Evolutionary conservation across 225 moss, liverwort and hornwort species (phyloP).

Genomic region (Polytrichum formosum): DNA sequence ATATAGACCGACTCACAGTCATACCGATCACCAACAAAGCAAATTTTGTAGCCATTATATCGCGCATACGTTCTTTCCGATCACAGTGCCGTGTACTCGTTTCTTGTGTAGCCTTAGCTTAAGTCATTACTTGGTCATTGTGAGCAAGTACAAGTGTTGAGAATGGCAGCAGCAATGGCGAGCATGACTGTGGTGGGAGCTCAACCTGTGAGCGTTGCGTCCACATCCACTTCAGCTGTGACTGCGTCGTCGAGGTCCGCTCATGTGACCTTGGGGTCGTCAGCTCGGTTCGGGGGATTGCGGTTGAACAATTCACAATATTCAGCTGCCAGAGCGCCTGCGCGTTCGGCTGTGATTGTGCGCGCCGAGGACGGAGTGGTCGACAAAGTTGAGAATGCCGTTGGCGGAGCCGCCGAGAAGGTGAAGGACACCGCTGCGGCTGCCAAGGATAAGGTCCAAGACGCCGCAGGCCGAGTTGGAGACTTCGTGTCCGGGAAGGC

Average conservation of each 20-base stretch:
- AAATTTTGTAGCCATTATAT: no score
- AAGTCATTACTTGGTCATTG: no score
- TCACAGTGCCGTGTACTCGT: no score
- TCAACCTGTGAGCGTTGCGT: conserved; percentile 13
- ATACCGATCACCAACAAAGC: no score
- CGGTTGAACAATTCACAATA: conserved; percentile 14
- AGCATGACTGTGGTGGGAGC: conserved; percentile 21
- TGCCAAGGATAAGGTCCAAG: conserved; percentile 25
- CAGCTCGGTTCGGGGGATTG: conserved; percentile 24
- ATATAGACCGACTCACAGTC: no score
- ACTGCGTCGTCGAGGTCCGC: neutral
- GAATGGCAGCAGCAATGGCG: conserved; percentile 30
- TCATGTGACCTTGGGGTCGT: conserved; percentile 23
- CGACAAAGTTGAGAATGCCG: conserved; percentile 21
- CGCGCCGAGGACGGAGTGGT: conserved; percentile 34
- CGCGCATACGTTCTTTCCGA: no score
- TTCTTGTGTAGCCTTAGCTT: no score
- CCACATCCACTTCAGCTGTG: neutral
- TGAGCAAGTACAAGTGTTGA: neutral
- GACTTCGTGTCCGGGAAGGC: conserved; percentile 18
- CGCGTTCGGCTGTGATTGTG: conserved; percentile 24
- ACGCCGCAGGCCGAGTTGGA: neutral
- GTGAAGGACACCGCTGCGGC: conserved; percentile 28
- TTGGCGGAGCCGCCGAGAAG: conserved; percentile 28
- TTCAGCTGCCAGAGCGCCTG: neutral